phyloP scores from a whole-genome alignment of 1,139 yeast species.

The Suhomyces ambrosiae region DNA sequence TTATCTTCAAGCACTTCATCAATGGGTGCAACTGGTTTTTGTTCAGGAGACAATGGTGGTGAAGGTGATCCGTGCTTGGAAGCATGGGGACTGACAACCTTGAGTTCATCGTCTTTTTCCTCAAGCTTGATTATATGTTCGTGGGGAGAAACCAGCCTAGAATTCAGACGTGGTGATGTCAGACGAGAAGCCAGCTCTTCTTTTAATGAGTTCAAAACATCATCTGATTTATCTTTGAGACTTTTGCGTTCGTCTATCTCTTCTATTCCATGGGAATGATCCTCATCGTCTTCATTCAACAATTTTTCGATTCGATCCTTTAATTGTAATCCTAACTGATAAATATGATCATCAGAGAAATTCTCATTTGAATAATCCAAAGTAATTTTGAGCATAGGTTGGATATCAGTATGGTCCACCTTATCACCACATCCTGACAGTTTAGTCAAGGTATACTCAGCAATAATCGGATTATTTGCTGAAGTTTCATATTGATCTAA shows the following conservation, averaged over 20 bases:
- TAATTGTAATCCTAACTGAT: conserved; percentile 34
- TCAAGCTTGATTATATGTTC: conserved; percentile 24
- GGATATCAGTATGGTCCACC: conserved; percentile 21
- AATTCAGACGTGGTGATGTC: conserved; percentile 4
- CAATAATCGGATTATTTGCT: conserved; percentile 44
- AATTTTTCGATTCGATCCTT: conserved; percentile 35
- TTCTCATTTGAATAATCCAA: conserved; percentile 36
- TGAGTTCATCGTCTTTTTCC: conserved; percentile 21
- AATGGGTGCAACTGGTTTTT: conserved; percentile 4
- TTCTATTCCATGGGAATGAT: conserved; percentile 2
- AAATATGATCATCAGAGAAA: conserved; percentile 40
- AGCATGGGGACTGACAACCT: conserved; percentile 23
- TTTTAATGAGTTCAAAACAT: conserved; percentile 2
- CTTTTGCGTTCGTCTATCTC: conserved; percentile 9
- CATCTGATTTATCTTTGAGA: conserved; percentile 2
- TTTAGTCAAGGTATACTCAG: conserved; percentile 45
- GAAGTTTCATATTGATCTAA: conserved; percentile 35
- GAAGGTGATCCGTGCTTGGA: conserved; percentile 12
- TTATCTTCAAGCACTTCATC: conserved; percentile 10
- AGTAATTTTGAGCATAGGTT: conserved; percentile 42
- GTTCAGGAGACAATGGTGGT: conserved; percentile 18
- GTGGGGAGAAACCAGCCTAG: conserved; percentile 10
- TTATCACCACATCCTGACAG: conserved; percentile 18
- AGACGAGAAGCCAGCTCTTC: background rate
- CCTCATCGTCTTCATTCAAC: conserved; percentile 22